phyloP scores from a whole-genome alignment of 202 grass and related monocot genomes.

The Dendrocalamus latiflorus region DNA sequence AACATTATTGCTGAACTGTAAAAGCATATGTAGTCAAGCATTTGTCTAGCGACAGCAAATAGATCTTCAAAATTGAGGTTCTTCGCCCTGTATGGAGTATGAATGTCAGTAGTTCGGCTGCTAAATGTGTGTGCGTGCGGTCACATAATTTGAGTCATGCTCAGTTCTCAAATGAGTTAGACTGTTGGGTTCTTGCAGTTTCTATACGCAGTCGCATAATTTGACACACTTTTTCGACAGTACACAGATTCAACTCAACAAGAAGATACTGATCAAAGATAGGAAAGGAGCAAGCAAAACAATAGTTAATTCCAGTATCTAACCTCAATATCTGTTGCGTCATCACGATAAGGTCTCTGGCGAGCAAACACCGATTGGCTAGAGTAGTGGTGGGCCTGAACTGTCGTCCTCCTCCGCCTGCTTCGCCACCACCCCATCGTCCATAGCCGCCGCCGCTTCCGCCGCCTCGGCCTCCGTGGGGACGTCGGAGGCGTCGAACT shows the following conservation, averaged over 20 bases:
- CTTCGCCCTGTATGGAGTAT: not conserved
- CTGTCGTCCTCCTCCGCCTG: constrained; percentile 54
- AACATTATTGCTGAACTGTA: not conserved
- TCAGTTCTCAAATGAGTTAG: no score
- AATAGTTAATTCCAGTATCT: not conserved
- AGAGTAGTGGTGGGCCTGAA: not conserved
- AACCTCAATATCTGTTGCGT: constrained; percentile 87
- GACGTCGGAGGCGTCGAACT: constrained; percentile 60
- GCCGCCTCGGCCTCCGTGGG: constrained; percentile 8
- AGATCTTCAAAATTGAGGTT: not conserved
- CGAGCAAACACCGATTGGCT: constrained; percentile 78
- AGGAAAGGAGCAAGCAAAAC: not conserved
- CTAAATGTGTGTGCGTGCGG: not conserved
- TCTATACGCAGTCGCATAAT: not conserved
- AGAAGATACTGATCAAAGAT: not conserved
- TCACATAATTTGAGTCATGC: not conserved
- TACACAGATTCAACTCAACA: not conserved
- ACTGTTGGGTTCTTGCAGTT: not conserved
- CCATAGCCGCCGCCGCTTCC: not conserved
- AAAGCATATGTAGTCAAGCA: not conserved
- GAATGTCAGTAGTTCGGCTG: not conserved
- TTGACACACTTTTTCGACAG: not conserved
- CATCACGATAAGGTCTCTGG: constrained; percentile 64
- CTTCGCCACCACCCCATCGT: not conserved
- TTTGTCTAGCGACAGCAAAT: not conserved